Conservation (phyloP, 176 grass and related monocot species). For the Musa acuminata region DNA sequence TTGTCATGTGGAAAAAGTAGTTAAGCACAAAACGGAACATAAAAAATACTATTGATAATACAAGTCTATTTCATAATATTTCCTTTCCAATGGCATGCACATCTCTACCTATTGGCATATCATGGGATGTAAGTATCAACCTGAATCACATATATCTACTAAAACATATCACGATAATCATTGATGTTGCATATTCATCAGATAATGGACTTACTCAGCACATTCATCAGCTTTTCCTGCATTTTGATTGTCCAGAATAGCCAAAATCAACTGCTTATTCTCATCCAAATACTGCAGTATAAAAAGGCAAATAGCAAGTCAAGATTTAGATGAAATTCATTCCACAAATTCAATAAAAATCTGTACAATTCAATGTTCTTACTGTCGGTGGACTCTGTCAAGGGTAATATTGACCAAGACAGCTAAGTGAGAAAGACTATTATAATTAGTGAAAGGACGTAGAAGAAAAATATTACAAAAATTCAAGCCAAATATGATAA, state of each 20-base stretch:
- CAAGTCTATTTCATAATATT: not conserved
- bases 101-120: not conserved
- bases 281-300: constrained; percentile 26
- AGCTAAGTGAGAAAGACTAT: not conserved
- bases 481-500: not conserved
- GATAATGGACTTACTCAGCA: constrained; percentile 20
- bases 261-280: constrained; percentile 32
- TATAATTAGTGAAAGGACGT: not conserved
- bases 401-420: too few relatives aligned
- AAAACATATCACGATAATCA: not conserved
- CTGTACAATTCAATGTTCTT: too few relatives aligned
- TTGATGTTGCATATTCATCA: not conserved
- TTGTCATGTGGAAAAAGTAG: not conserved
- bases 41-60: not conserved
- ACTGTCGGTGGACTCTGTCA: too few relatives aligned
- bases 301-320: not conserved
- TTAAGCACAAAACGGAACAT: not conserved
- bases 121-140: not conserved
- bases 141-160: not conserved
- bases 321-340: not conserved
- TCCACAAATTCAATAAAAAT: too few relatives aligned
- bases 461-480: not conserved
- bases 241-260: constrained; percentile 31
- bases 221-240: constrained; percentile 29
- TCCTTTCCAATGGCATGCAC: not conserved